These are phyloP conservation scores for Diaporthe longicolla DNA, from an alignment of 2,329 filamentous ascomycete species.

Conservation along the genomic window DNA sequence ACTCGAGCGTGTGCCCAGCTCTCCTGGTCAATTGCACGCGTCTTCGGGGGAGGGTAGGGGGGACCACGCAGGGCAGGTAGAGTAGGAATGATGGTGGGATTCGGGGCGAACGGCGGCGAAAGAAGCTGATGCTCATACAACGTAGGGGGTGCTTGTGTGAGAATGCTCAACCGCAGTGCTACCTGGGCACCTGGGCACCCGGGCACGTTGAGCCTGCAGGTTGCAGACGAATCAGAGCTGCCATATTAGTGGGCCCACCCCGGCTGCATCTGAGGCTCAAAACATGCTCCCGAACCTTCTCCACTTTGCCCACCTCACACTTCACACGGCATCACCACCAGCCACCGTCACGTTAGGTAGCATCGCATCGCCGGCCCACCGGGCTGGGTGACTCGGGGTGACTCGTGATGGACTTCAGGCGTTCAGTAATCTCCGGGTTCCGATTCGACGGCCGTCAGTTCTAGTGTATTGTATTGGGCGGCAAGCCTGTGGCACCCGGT, in stretches of 20 bases:
- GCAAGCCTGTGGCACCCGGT: background rate
- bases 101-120: background rate
- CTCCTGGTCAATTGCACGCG: background rate
- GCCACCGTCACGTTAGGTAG: slow-evolving; percentile 2
- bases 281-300: slow-evolving; percentile 10
- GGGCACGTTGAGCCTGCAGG: background rate
- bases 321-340: slow-evolving; percentile 11
- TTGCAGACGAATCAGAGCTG: background rate
- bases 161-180: slow-evolving; percentile 20
- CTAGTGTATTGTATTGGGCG: background rate
- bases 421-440: background rate
- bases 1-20: background rate
- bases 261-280: slow-evolving; percentile 18
- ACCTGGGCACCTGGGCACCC: background rate
- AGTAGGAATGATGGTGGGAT: background rate
- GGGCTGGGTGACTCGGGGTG: slow-evolving; percentile 12
- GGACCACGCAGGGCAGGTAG: background rate
- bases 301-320: background rate
- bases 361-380: slow-evolving; percentile 20
- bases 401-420: background rate
- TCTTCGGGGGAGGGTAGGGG: background rate
- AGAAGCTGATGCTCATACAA: slow-evolving; percentile 5
- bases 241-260: background rate
- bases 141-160: slow-evolving; percentile 10
- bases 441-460: background rate